phyloP scores from a whole-genome alignment of 805 yeast genomes.

The Pachysolen tannophilus region DNA sequence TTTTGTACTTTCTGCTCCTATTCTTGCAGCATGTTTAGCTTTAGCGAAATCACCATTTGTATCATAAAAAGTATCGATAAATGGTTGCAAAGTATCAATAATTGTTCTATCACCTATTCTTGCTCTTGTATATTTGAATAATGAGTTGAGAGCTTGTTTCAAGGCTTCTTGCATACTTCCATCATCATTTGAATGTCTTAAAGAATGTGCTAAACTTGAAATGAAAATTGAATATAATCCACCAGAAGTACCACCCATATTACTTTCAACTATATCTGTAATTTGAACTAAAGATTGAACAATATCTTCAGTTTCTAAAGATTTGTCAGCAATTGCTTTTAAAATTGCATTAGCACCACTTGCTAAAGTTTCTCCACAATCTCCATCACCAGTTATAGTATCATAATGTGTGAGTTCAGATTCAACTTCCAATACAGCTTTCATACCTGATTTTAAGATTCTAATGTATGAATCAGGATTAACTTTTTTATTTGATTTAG shows the following conservation, averaged over 20 bases:
- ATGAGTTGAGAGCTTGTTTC: slow-evolving; percentile 54
- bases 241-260: slow-evolving; percentile 98
- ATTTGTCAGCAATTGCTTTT: slow-evolving; percentile 26
- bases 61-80: slow-evolving; percentile 51
- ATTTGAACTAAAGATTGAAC: slow-evolving; percentile 57
- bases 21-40: slow-evolving; percentile 63
- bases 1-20: slow-evolving; percentile 73
- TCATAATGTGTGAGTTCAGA: slow-evolving; percentile 32
- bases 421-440: slow-evolving; percentile 52
- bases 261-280: slow-evolving; percentile 72
- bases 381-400: slow-evolving; percentile 36
- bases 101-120: slow-evolving; percentile 83
- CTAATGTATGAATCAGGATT: slow-evolving; percentile 21
- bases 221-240: slow-evolving; percentile 83
- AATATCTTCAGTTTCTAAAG: slow-evolving; percentile 36
- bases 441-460: slow-evolving; percentile 41
- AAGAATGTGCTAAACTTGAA: slow-evolving; percentile 58
- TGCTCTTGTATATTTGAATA: slow-evolving; percentile 84
- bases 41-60: slow-evolving; percentile 39
- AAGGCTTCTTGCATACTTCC: slow-evolving; percentile 40
- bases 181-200: slow-evolving; percentile 36
- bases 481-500: slow-evolving; percentile 19
- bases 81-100: slow-evolving; percentile 85
- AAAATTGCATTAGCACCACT: slow-evolving; percentile 25
- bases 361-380: slow-evolving; percentile 31